Evolutionary conservation across 2,329 filamentous ascomycete species (phyloP), one percentile per base, ranked within the genome.

Genomic region (Botrytis sinoallii): DNA sequence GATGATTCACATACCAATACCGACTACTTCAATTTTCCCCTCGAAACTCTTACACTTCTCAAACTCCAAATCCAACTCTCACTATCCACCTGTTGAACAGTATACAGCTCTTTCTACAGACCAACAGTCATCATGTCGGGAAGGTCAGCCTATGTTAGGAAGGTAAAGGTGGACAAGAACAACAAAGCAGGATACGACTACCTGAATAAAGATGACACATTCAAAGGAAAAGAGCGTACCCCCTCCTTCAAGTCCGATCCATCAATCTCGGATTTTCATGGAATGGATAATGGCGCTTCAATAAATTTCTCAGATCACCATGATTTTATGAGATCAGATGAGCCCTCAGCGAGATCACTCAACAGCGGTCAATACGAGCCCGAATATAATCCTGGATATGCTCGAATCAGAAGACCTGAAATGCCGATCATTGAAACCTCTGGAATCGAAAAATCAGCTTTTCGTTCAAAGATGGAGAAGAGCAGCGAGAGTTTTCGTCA

Each of bases 91-190:
- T 35, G 20, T 29, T 61, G 20, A 29, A n/a, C 2, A 5, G 12
- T 10, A 61, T 5, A 32, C 9, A 29, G 3, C 38, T 35, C 40
- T 61, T 29, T 61, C 25, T 9, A n/a, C 3, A 46, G 2, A 44
- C 60, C 40, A 8, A 35, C 29, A 16, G 1, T 32, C 59, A 79
- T 40, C 76, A 89, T 89, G 87, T 89, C 87, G 8, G 87, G 86
- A 75, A 83, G 87, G 68, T 88, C 87, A 79, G 87, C 87, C 42
- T 84, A 87, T 75, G 87, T 87, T 77, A 86, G 87, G 77, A 88
- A 88, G 79, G 88, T 88, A 81, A 87, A 86, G 75, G 86, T 84
- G 0, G 84, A 88, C 71, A 82, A 83, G 10, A 76, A 75, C 55
- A 73, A 74, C 38, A 70, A 46, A 8, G 64, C 38, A 42, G 71